phyloP scores from a whole-genome alignment of 108 stramenopile genomes.

The Phaeodactylum tricornutum region DNA sequence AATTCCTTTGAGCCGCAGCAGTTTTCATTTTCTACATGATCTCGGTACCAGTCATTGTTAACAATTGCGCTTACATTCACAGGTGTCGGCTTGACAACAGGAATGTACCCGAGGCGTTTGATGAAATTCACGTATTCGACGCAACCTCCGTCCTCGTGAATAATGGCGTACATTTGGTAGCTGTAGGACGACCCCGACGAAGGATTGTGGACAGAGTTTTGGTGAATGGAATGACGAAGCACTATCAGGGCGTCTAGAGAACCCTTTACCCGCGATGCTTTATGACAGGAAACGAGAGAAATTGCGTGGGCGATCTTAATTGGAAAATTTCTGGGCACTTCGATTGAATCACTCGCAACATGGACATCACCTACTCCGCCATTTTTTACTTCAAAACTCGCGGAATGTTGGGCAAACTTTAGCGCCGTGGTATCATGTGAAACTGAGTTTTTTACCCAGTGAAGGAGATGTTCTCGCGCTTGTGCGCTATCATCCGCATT shows the following conservation, averaged over 20 bases:
- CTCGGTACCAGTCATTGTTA: conserved; percentile 25
- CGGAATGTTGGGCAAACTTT: no score
- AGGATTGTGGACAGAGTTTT: conserved; percentile 27
- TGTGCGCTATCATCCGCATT: no score
- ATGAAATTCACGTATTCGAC: conserved; percentile 19
- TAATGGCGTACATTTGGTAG: conserved; percentile 59
- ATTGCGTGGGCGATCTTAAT: conserved; percentile 47
- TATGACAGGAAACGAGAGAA: conserved; percentile 58
- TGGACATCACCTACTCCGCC: no score
- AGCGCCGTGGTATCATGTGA: no score
- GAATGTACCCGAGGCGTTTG: conserved; percentile 37
- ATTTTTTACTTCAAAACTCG: no score
- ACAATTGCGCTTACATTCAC: conserved; percentile 48
- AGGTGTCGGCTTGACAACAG: conserved; percentile 43
- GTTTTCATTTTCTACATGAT: conserved; percentile 47
- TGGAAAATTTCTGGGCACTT: no score
- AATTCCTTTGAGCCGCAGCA: conserved; percentile 60
- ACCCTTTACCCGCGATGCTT: conserved; percentile 34
- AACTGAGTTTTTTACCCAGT: no score
- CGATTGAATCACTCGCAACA: no score
- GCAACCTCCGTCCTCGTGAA: conserved; percentile 33
- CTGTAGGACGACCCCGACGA: conserved; percentile 20
- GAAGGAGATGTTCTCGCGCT: no score
- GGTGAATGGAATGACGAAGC: conserved; percentile 62
- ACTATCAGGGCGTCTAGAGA: conserved; percentile 57